Evolutionary conservation across 2,329 filamentous ascomycete species (phyloP).

Genomic region (Stromatinia cepivora): DNA sequence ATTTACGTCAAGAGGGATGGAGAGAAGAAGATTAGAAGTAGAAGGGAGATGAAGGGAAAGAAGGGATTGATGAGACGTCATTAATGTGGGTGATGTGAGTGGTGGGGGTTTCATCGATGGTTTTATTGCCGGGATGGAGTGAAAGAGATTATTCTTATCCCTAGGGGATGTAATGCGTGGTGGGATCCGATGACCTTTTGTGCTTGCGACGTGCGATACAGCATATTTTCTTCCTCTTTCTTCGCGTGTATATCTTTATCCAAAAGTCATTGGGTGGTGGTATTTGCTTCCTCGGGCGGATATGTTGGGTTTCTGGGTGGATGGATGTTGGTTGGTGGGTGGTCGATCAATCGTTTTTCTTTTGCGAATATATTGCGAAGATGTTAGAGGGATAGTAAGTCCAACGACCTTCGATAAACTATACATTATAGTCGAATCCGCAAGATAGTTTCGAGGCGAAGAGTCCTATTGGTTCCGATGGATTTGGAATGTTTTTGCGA

Average conservation of each 20-base stretch:
- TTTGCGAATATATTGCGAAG: too few species aligned
- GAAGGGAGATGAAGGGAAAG: constrained; percentile 21
- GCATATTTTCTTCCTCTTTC: not conserved
- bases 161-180: not conserved
- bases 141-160: not conserved
- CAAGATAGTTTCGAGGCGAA: too few species aligned
- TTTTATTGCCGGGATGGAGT: not conserved
- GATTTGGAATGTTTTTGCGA: not conserved
- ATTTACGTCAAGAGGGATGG: constrained; percentile 16
- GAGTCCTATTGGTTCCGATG: not conserved
- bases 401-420: not conserved
- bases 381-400: too few species aligned
- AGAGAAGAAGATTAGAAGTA: constrained; percentile 3
- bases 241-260: constrained; percentile 3
- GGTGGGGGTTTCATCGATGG: not conserved
- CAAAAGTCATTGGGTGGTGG: constrained; percentile 3
- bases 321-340: not conserved
- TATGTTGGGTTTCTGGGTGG: not conserved
- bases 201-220: not conserved
- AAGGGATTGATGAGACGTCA: constrained; percentile 17
- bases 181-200: not conserved
- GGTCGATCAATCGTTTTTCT: not conserved
- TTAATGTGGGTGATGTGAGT: not conserved
- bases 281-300: not conserved
- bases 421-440: not conserved